Evolutionary conservation across 2,329 filamentous ascomycete species (phyloP), one percentile per base, ranked within the genome.

Genomic region (Macrophomina phaseolina): DNA sequence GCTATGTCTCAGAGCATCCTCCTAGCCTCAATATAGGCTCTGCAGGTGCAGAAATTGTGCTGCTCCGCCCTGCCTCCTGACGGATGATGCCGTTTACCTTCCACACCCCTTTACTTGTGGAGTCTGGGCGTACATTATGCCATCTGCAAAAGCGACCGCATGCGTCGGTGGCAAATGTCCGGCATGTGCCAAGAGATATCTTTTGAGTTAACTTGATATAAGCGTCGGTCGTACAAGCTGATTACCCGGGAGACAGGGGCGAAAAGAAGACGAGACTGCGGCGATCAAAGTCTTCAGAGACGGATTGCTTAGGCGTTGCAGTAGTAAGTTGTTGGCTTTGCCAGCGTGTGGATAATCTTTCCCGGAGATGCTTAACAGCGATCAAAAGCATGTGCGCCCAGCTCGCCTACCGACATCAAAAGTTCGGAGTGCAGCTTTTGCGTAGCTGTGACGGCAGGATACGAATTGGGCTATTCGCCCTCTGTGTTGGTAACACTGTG

Each of bases 261-360:
- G 42, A 14, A 32, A 23, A n/a, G 9, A 23, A 23, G 32, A 36
- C 38, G 32, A 30, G 16, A 36, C 38, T 28, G 45, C 28, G 58
- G 45, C 58, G 58, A 45, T 62, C 58, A 49, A 49, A 30, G 58
- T 45, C n/a, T 23, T 36, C 42, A 45, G 28, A 61, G 40, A 5
- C 16, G 40, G 40, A 34, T 61, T 34, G 30, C 30, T 34, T 18
- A 48, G 23, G 42, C 32, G 18, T 23, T 49, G 58, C 58, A 62
- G 45, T 49, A 48, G 32, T 49, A 45, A n/a, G 45, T 18, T 34
- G 30, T 34, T 36, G 4, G 32, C 16, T 34, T 48, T 18, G 14
- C 30, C 30, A 23, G 14, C 42, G 5, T 14, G 38, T 49, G 32
- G n/a, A 28, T n/a, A 38, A 14, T 46, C 7, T 14, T 11, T 62